Evolutionary conservation across 1,284 basidiomycete genomes (phyloP).

Genomic region (Apiotrichum siamense): DNA sequence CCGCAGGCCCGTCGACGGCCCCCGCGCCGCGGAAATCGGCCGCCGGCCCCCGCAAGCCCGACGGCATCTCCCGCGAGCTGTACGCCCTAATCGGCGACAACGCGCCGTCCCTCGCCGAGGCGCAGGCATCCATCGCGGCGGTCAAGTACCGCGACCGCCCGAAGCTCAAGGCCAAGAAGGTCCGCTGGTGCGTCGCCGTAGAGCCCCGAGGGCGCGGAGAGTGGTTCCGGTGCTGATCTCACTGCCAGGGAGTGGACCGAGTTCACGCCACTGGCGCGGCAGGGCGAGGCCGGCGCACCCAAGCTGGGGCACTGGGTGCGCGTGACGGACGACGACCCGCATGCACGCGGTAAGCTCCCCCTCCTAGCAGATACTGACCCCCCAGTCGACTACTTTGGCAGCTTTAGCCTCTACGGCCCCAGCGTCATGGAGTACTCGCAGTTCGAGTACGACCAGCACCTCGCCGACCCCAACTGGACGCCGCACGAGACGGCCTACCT

Average conservation of each 20-base stretch:
- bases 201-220: not conserved
- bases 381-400: conserved; percentile 38
- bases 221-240: not conserved
- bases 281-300: conserved; percentile 13
- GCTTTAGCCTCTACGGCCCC: conserved; percentile 45
- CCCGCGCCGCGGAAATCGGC: conserved; percentile 37
- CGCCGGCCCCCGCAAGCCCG: conserved; percentile 55
- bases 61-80: conserved; percentile 87
- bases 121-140: conserved; percentile 35
- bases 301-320: conserved; percentile 39
- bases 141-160: conserved; percentile 83
- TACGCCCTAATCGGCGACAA: conserved; percentile 91
- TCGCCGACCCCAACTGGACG: conserved; percentile 80
- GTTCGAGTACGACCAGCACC: conserved; percentile 78
- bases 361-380: conserved; percentile 28
- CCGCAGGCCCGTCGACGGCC: conserved; percentile 36
- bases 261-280: conserved; percentile 52
- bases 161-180: conserved; percentile 49
- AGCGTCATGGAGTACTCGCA: conserved; percentile 74
- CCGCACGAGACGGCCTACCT: conserved; percentile 93
- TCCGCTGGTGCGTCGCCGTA: conserved; percentile 54
- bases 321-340: conserved; percentile 30
- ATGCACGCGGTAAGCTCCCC: conserved; percentile 21
- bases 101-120: conserved; percentile 63
- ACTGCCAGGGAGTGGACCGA: conserved; percentile 63